These are phyloP conservation scores for Rhodofomes roseus DNA, from an alignment of 1,284 basidiomycete species.

Conservation along the genomic window DNA sequence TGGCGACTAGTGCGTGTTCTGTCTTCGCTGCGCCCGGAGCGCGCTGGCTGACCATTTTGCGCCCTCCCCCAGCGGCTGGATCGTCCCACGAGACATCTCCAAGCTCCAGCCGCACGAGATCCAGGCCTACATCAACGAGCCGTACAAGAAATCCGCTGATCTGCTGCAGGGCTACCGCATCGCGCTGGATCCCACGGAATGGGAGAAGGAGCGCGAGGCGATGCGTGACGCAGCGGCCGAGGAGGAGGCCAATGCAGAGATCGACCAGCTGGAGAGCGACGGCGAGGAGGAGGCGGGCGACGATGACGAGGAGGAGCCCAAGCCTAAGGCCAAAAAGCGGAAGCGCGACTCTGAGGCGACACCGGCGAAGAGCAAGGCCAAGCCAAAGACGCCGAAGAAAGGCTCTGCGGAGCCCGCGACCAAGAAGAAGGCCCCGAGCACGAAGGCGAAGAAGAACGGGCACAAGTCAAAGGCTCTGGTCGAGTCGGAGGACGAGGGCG, in stretches of 20 bases:
- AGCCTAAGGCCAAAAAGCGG: constrained; percentile 39
- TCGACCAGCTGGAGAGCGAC: constrained; percentile 67
- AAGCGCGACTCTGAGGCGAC: constrained; percentile 47
- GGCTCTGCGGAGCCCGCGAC: constrained; percentile 40
- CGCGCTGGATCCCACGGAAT: constrained; percentile 77
- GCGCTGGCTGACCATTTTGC: constrained; percentile 5
- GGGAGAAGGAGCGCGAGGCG: constrained; percentile 61
- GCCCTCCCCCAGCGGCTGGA: constrained; percentile 69
- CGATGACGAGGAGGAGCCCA: constrained; percentile 46
- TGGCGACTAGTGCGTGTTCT: constrained; percentile 80
- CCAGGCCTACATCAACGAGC: constrained; percentile 75
- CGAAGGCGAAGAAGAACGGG: constrained; percentile 56
- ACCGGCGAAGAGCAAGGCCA: constrained; percentile 28
- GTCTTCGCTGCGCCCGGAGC: constrained; percentile 8
- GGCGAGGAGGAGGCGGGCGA: constrained; percentile 43
- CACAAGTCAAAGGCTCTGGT: constrained; percentile 62
- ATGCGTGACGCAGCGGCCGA: constrained; percentile 44
- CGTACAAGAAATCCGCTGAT: constrained; percentile 71
- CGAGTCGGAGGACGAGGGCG: constrained; percentile 72
- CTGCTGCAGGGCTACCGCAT: constrained; percentile 80
- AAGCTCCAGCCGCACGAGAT: constrained; percentile 81
- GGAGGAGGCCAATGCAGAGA: constrained; percentile 59
- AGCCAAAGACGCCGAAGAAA: constrained; percentile 58
- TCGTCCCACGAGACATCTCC: constrained; percentile 78
- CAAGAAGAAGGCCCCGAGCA: constrained; percentile 35